Percentiles rank a stretch among this genome's conserved stretches.
Conservation (phyloP, 768 basidiomycete genomes). For the Trametes punicea region DNA sequence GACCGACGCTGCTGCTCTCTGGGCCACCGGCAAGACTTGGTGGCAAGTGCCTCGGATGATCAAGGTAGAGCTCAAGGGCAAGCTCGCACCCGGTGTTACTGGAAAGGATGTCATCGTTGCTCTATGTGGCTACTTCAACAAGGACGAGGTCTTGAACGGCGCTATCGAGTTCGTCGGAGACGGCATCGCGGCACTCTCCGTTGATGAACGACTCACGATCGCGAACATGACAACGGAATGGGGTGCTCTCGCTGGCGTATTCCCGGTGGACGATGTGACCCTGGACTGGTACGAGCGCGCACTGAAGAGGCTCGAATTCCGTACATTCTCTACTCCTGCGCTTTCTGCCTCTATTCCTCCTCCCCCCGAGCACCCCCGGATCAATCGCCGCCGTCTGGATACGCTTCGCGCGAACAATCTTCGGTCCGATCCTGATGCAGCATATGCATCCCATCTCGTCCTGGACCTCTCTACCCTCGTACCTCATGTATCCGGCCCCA, state of each 20-base stretch:
- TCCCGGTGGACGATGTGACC: constrained; percentile 84
- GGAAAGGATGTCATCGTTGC: constrained; percentile 99
- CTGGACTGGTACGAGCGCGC: constrained; percentile 82
- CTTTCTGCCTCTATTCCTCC: constrained; percentile 54
- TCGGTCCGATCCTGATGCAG: constrained; percentile 70
- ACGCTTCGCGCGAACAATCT: constrained; percentile 53
- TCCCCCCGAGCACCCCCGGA: constrained; percentile 79
- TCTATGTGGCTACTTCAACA: constrained; percentile 91
- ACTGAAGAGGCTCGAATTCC: constrained; percentile 68
- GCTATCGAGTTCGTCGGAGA: constrained; percentile 96
- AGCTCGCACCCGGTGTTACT: constrained; percentile 83
- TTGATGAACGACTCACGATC: constrained; percentile 95
- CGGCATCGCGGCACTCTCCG: constrained; percentile 69
- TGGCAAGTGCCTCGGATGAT: constrained; percentile 99
- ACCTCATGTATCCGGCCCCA: constrained; percentile 95
- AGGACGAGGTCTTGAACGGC: constrained; percentile 94
- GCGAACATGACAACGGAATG: constrained; percentile 99
- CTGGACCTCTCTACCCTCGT: constrained; percentile 93
- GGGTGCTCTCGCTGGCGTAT: constrained; percentile 95
- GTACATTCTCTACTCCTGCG: constrained; percentile 61
- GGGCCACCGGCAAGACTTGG: constrained; percentile 99
- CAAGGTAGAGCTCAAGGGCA: constrained; percentile 86
- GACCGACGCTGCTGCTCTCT: constrained; percentile 91
- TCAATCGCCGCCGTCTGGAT: constrained; percentile 71
- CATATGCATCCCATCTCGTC: constrained; percentile 83